These are phyloP conservation scores for Mucor lusitanicus DNA, from an alignment of 371 early-diverging fungal species.

Conservation along the genomic window DNA sequence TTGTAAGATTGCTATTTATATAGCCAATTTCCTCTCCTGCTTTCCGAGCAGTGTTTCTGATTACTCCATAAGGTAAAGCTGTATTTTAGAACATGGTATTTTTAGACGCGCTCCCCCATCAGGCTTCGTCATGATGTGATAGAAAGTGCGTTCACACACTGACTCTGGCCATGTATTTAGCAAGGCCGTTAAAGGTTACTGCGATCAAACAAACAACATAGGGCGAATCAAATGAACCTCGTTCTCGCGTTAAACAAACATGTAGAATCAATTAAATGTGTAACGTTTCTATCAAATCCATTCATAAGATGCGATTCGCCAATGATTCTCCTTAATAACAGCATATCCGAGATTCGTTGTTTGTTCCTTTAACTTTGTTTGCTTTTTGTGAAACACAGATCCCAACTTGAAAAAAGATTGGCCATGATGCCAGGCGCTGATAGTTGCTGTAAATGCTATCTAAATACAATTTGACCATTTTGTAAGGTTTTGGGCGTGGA, in stretches of 20 bases:
- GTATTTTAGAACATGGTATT: not conserved
- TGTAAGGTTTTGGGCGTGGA: too few species aligned
- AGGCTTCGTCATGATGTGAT: too few species aligned
- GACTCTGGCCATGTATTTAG: not conserved
- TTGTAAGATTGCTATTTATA: not conserved
- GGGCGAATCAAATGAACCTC: not conserved
- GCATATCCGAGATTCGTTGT: not conserved
- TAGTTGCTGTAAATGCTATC: too few species aligned
- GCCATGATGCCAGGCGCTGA: too few species aligned
- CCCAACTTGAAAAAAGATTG: too few species aligned
- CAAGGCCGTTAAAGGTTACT: not conserved
- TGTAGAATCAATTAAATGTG: not conserved
- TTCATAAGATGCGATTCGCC: not conserved
- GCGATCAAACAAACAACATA: not conserved
- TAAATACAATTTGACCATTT: too few species aligned
- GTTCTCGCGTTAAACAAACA: not conserved
- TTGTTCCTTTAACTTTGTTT: not conserved
- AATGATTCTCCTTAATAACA: not conserved
- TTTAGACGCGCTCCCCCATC: not conserved
- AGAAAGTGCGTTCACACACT: not conserved
- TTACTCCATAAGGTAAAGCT: not conserved
- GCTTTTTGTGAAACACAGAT: too few species aligned
- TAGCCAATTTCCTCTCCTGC: not conserved
- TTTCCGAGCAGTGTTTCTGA: constrained; percentile 1
- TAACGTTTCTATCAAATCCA: not conserved